A percentile compares a stretch with the other conserved stretches of the same genome.
Conservation (phyloP, 257 asterid genomes). For the Solanum ossicruentum region DNA sequence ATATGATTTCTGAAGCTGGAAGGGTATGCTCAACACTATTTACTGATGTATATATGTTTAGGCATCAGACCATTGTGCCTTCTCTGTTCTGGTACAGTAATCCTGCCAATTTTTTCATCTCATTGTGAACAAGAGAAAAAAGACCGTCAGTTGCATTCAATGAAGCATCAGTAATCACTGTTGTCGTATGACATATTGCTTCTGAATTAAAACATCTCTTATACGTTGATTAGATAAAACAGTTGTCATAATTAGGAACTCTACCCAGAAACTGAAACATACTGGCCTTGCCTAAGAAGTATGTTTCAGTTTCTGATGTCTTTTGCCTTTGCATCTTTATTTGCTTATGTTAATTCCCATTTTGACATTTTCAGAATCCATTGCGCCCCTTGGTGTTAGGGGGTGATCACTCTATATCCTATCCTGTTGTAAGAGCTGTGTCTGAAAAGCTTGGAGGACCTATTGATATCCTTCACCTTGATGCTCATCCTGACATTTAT, state of each 20-base stretch:
- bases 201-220: neutral
- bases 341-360: neutral
- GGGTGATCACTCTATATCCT: slow-evolving; percentile 96
- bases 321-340: neutral
- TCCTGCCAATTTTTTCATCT: neutral
- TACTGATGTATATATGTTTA: neutral
- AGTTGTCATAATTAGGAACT: neutral
- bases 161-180: neutral
- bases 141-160: neutral
- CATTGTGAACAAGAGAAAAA: neutral
- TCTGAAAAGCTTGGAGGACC: slow-evolving; percentile 99
- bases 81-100: neutral
- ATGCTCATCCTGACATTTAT: slow-evolving; percentile 98
- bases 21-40: neutral
- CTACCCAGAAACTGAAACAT: neutral
- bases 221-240: neutral
- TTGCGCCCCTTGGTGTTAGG: slow-evolving; percentile 92
- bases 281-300: too few relatives aligned
- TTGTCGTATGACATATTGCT: neutral
- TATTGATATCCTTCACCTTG: slow-evolving; percentile 91
- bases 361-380: slow-evolving; percentile 40
- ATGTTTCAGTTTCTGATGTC: neutral
- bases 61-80: neutral
- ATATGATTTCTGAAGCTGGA: neutral
- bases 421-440: slow-evolving; percentile 91